Conservation (phyloP, 2,329 filamentous ascomycete species). For the Curvularia hawaiiensis region DNA sequence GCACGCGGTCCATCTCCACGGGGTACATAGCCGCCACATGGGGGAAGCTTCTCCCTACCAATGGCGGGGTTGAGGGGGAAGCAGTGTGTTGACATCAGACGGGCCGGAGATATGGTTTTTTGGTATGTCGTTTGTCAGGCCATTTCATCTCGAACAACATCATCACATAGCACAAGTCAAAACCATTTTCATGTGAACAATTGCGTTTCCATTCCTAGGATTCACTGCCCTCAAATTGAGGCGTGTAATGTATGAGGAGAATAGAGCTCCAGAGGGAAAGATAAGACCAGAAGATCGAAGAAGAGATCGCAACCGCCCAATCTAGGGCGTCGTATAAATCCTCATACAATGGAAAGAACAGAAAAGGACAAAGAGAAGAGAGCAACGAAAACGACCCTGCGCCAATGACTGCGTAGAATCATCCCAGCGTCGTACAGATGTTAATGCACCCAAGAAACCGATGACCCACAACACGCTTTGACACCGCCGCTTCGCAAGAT, state of each 20-base stretch:
- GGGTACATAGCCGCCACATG: background rate
- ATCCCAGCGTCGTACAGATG: constrained; percentile 49
- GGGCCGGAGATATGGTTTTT: background rate
- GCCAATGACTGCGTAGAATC: constrained; percentile 45
- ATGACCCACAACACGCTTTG: constrained; percentile 37
- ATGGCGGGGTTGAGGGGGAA: background rate
- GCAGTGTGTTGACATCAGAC: background rate
- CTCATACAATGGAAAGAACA: constrained; percentile 40
- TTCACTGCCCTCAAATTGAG: constrained; percentile 45
- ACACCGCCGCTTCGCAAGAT: constrained; percentile 48
- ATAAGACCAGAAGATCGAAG: constrained; percentile 37
- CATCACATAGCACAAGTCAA: background rate
- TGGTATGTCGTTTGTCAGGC: too few species aligned
- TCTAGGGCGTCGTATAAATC: constrained; percentile 34
- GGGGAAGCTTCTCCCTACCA: background rate
- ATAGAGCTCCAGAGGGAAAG: constrained; percentile 27
- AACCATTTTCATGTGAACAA: constrained; percentile 17
- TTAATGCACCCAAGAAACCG: constrained; percentile 43
- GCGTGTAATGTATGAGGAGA: constrained; percentile 42
- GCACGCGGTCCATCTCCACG: constrained; percentile 3
- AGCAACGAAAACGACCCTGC: constrained; percentile 32
- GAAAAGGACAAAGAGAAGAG: constrained; percentile 13
- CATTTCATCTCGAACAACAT: background rate
- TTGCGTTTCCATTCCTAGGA: constrained; percentile 42
- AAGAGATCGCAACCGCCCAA: constrained; percentile 34